Base-by-base conservation (phyloP, 148 eudicot species). In the Amaranthus cruentus region DNA sequence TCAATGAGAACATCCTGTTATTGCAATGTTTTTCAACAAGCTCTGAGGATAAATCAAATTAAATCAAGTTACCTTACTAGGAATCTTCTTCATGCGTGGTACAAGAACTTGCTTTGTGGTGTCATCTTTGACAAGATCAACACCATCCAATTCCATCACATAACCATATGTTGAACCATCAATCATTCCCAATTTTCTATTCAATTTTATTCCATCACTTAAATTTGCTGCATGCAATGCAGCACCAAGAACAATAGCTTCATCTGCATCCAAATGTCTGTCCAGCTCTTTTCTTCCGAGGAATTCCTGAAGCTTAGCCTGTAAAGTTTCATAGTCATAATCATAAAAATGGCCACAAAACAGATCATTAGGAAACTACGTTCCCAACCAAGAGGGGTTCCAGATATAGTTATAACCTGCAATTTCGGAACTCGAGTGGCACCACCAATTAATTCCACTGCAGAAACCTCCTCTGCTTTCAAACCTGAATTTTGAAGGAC, bases 381-480 rank as follows among this genome's bases (percentile, higher is more conserved):
- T n/a, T 48, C 57, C 43, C 49, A 47, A 42, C 28, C 38, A 3
- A 9, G n/a, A 12, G 15, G 62, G 38, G 14, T 21, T n/a, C 28
- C 47, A 66, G 82, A 75, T 2, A 72, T 78, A 71, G 52, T 49
- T 15, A 38, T 70, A 47, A 95, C 99, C 90, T 96, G 92, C 83
- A 96, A 87, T 83, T 87, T 96, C 21, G 99, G 99, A 59, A 96
- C 96, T 65, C 97, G 85, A 68, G 99, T 96, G 70, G 97, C 97
- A 69, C 97, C 99, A 81, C 99, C 99, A 83, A 92, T 90, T 66
- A 92, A 79, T 83, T 96, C 99, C 72, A 96, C 90, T 8, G 96
- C 99, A 76, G 85, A 75, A 73, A 96, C 73, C 57, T 92, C 96
- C 13, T 87, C 91, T 71, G 76, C 59, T 75, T 84, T 87, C 78